phyloP scores from a whole-genome alignment of 2,329 filamentous ascomycete species.

The Achaetomium macrosporum region DNA sequence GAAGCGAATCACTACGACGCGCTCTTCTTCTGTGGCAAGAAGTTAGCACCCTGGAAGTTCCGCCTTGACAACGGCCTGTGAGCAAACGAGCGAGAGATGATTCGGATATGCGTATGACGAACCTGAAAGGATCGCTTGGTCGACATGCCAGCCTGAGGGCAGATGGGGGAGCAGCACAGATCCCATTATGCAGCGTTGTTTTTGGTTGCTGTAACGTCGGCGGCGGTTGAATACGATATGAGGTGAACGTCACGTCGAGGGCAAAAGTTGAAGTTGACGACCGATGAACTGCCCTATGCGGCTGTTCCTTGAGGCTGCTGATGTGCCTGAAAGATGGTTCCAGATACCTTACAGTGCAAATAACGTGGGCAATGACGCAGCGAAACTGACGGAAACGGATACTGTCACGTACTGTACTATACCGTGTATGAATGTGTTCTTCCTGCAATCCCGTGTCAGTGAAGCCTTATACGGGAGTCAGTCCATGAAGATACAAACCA shows the following conservation, averaged over 20 bases:
- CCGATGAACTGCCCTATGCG: no score
- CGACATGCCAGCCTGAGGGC: conserved; percentile 91
- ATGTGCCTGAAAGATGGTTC: conserved; percentile 4
- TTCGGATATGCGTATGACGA: conserved; percentile 27
- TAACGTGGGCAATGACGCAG: background rate
- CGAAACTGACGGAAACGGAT: background rate
- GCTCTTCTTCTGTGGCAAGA: conserved; percentile 64
- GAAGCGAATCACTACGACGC: conserved; percentile 89
- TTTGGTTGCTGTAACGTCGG: background rate
- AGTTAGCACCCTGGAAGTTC: conserved; percentile 1
- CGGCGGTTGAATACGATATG: no score
- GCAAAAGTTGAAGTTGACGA: background rate
- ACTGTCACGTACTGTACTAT: background rate
- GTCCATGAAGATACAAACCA: no score
- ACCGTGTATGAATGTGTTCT: no score
- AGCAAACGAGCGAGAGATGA: background rate
- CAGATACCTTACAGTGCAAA: background rate
- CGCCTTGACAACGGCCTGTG: conserved; percentile 22
- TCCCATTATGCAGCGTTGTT: conserved; percentile 44
- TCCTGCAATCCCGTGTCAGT: no score
- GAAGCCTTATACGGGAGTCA: no score
- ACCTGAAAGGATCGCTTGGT: conserved; percentile 73
- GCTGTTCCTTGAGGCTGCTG: background rate
- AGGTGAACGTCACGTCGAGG: background rate
- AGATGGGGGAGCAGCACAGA: conserved; percentile 91